Conservation (phyloP, 768 basidiomycete genomes). For the Lyophyllum semitale region DNA sequence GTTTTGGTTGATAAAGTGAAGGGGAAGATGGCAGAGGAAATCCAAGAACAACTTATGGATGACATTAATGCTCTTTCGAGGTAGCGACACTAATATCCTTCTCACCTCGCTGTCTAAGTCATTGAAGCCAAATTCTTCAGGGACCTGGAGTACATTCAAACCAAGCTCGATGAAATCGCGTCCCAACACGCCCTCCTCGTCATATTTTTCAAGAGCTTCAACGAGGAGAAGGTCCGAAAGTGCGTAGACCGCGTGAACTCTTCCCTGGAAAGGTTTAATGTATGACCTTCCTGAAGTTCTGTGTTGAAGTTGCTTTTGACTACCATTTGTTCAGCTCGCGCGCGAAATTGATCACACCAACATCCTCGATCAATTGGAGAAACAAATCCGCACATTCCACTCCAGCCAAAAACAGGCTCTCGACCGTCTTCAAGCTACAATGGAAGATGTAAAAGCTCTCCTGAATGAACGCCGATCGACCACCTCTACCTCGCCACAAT, state of each 20-base stretch:
- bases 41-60: neutral
- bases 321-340: neutral
- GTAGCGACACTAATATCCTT: neutral
- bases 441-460: neutral
- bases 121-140: neutral
- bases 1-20: slow-evolving; percentile 3
- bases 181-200: neutral
- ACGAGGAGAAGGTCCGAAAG: slow-evolving; percentile 1
- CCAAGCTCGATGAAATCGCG: neutral
- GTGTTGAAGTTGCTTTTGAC: too few species aligned
- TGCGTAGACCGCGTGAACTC: neutral
- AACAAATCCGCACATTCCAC: neutral
- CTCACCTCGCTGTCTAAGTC: neutral
- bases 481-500: too few species aligned
- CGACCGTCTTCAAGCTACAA: neutral
- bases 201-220: neutral
- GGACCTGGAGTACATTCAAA: neutral
- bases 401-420: neutral
- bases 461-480: neutral
- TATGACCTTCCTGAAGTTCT: neutral
- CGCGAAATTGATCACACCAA: neutral
- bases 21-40: slow-evolving; percentile 1
- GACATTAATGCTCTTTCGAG: neutral
- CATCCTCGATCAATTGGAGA: neutral
- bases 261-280: slow-evolving; percentile 1